Evolutionary conservation across 2,329 filamentous ascomycete species (phyloP), one percentile per base, ranked within the genome.

Genomic region (Fusarium chuoi): DNA sequence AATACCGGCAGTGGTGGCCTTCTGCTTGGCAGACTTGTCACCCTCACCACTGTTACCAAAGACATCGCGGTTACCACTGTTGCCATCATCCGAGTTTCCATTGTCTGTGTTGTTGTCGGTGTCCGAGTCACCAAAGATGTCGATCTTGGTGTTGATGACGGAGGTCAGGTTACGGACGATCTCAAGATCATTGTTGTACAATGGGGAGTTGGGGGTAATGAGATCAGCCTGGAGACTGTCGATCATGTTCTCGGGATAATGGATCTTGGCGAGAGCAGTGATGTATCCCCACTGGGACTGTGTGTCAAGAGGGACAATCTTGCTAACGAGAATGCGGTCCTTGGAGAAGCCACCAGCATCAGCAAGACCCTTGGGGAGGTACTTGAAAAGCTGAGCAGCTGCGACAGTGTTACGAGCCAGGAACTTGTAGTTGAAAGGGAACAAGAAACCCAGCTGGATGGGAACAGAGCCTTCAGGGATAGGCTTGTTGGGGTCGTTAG

Each of bases 391-490:
- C 83, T 98, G 96, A 44, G 90, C 90, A 10, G 94, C 93, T 24
- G 95, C 93, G 73, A 92, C 87, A 20, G 90, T 87, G 71, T 92
- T 90, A 28, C 85, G 86, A 17, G 92, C 91, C 35, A 98, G 93
- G 79, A 97, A 98, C 14, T 89, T 85, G 82, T 96, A 99, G 84
- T 97, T 96, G 76, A 97, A 88, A 3, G 89, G 89, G 79, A 91
- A 92, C 59, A 90, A 85, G 87, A 98, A 98, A 39, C 93, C 96
- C 71, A 98, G 88, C 80, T 98, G 94, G 75, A 98, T 92, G 76
- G 93, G 83, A 8, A 89, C 90, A 2, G 89, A 90, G 75, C 93
- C 93, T 7, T 86, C 83, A 0, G 94, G 93, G 24, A 86, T 81
- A 9, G 84, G 68, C 15, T 81, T 75, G 26, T 87, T 85, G 55